A percentile compares a stretch with the other conserved stretches of the same genome.
phyloP scores from a whole-genome alignment of 345 rosid species.

The Dipteronia sinensis region DNA sequence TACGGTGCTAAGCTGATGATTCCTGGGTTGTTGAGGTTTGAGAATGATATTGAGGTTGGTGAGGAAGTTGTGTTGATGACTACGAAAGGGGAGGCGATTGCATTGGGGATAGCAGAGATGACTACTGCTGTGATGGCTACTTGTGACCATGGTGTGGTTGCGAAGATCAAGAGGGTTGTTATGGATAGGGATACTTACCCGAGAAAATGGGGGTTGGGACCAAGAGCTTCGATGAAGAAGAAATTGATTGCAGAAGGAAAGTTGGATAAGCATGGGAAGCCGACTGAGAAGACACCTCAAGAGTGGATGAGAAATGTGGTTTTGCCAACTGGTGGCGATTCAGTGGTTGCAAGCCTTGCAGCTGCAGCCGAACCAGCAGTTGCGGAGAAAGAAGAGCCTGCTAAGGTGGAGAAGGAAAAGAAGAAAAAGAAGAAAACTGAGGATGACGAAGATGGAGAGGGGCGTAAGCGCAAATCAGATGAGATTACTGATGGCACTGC shows the following conservation, averaged over 20 bases:
- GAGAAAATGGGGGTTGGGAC: slow-evolving; percentile 96
- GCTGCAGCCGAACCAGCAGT: slow-evolving; percentile 50
- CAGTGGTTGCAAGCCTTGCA: slow-evolving; percentile 67
- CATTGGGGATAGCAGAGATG: slow-evolving; percentile 96
- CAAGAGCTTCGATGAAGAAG: slow-evolving; percentile 86
- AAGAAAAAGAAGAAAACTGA: slow-evolving; percentile 42
- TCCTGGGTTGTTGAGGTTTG: slow-evolving; percentile 86
- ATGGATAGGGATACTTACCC: slow-evolving; percentile 99
- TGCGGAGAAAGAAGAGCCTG: slow-evolving; percentile 29
- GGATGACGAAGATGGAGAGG: slow-evolving; percentile 40
- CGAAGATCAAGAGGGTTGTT: slow-evolving; percentile 94
- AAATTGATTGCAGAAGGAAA: slow-evolving; percentile 78
- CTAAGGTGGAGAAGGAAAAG: slow-evolving; percentile 29
- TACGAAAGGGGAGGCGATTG: slow-evolving; percentile 93
- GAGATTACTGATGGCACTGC: slow-evolving; percentile 44
- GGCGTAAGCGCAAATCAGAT: slow-evolving; percentile 56
- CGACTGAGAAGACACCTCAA: slow-evolving; percentile 70
- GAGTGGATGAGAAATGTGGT: slow-evolving; percentile 83
- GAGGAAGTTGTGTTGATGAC: slow-evolving; percentile 95
- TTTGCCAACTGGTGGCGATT: slow-evolving; percentile 75
- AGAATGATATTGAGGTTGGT: slow-evolving; percentile 84
- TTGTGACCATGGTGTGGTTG: slow-evolving; percentile 95
- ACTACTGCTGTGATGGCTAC: slow-evolving; percentile 95
- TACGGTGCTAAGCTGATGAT: slow-evolving; percentile 96
- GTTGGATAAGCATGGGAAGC: slow-evolving; percentile 87